These are phyloP conservation scores for Hypoxylon fuscum DNA, from an alignment of 495 filamentous ascomycete genomes.

Conservation along the genomic window DNA sequence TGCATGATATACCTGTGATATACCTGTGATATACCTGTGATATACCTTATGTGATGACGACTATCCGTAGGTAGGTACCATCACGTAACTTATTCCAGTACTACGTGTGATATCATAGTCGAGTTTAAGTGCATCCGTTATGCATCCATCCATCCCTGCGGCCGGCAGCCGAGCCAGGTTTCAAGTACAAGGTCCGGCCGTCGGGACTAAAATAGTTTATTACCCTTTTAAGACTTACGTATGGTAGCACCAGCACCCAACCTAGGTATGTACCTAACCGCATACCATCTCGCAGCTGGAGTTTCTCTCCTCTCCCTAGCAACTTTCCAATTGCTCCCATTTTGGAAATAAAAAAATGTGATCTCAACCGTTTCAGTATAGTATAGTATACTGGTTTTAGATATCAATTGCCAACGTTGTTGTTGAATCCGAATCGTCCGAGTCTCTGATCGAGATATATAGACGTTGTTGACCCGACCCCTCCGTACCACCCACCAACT, in stretches of 20 bases:
- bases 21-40: neutral
- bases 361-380: slow-evolving; percentile 16
- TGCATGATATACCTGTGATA: neutral
- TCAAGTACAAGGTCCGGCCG: slow-evolving; percentile 25
- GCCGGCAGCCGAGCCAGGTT: slow-evolving; percentile 24
- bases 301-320: neutral
- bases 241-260: neutral
- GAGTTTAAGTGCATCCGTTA: slow-evolving; percentile 4
- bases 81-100: too few species aligned
- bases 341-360: slow-evolving; percentile 21
- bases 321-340: slow-evolving; percentile 11
- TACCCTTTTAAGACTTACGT: slow-evolving; percentile 11
- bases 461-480: too few species aligned
- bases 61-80: too few species aligned
- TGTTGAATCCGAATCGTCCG: slow-evolving; percentile 13
- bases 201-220: slow-evolving; percentile 21
- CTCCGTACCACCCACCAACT: slow-evolving; percentile 9
- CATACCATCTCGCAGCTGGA: slow-evolving; percentile 21
- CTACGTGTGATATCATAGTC: slow-evolving; percentile 18
- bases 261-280: neutral
- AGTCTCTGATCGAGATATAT: neutral
- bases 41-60: neutral
- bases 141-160: slow-evolving; percentile 28
- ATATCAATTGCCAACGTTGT: neutral
- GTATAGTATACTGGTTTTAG: slow-evolving; percentile 13